Evolutionary conservation across 768 basidiomycete genomes (phyloP).

Genomic region (Ramaria sp.): DNA sequence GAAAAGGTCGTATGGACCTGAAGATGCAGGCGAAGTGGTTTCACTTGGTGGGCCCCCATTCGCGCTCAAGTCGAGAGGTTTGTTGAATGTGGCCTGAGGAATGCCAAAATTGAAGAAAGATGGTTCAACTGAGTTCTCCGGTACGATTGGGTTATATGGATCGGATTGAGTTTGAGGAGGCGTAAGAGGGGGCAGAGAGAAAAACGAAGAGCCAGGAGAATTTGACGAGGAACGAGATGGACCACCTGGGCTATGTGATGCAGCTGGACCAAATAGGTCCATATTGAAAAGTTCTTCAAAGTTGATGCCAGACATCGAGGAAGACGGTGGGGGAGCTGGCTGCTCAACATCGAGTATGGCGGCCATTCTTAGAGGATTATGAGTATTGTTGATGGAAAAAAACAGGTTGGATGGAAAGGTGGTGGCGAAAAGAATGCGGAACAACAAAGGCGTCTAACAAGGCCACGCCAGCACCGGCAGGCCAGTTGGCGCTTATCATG

Average conservation of each 20-base stretch:
- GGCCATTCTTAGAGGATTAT: not conserved
- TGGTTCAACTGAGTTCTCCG: not conserved
- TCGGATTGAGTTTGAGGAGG: conserved; percentile 8
- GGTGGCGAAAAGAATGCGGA: not conserved
- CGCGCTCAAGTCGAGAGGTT: conserved; percentile 14
- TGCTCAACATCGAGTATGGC: conserved; percentile 8
- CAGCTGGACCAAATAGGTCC: conserved; percentile 34
- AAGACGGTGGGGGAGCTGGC: conserved; percentile 10
- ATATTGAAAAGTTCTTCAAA: conserved; percentile 60
- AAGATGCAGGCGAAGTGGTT: conserved; percentile 12
- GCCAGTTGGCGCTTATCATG: conserved; percentile 1
- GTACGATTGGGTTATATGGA: not conserved
- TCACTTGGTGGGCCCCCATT: conserved; percentile 15
- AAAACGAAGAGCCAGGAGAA: conserved; percentile 14
- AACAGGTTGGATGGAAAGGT: not conserved
- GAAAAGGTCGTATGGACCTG: conserved; percentile 31
- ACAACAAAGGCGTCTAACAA: conserved; percentile 3
- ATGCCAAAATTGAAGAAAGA: not conserved
- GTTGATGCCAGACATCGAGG: conserved; percentile 22
- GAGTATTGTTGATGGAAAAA: not conserved
- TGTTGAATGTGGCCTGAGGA: conserved; percentile 12
- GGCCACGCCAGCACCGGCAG: conserved; percentile 9
- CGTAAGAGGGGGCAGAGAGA: conserved; percentile 15
- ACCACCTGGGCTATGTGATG: conserved; percentile 14
- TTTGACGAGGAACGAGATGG: conserved; percentile 18